Evolutionary conservation across 2,329 filamentous ascomycete genomes (phyloP), one percentile per base, ranked within the genome.

Genomic region (Monosporascus cannonballus): DNA sequence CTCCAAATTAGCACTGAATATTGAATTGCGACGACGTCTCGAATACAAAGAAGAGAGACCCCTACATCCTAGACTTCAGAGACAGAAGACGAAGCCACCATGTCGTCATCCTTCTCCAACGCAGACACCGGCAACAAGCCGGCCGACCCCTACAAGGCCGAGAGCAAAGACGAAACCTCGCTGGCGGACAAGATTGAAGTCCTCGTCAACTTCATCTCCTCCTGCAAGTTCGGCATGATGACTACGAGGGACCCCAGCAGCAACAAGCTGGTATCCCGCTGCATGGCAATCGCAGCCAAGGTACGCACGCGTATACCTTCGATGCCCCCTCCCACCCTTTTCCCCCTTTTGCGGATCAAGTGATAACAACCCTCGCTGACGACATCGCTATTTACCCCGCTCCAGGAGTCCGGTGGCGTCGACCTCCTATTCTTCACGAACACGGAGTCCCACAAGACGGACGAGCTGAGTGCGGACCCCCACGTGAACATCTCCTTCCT

Each of bases 361-460:
- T 34, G 30, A 34, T 34, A 14, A 14, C 11, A 34, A 14, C 11
- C 30, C 30, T 34, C 30, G 11, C 30, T 34, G 9, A 34, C 30
- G 11, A 14, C 3, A 9, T 5, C 30, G 9, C 20, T 44, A 15
- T 9, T 20, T 15, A 4, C 30, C 45, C 34, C 15, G 51, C 41
- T 45, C 2, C 57, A 92, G 87, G 90, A 95, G 71, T 77, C 79
- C 56, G 86, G 86, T 58, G 88, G 88, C 64, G 79, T 92, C 56
- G 90, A 95, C 67, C 81, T 94, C 48, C 80, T 95, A 69, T 95
- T 95, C 80, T 86, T 92, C 75, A 91, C 90, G 65, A 96, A 96
- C 76, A 90, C 89, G 56, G 88, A 93, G 68, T 91, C 88, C 14
- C 85, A 89, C 72, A 96, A 96, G 78, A 90, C 89, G 8, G 81